A percentile compares a stretch with the other conserved stretches of the same genome.
These are phyloP conservation scores for Auriscalpium microsporum DNA, from an alignment of 768 basidiomycete species.

Conservation along the genomic window DNA sequence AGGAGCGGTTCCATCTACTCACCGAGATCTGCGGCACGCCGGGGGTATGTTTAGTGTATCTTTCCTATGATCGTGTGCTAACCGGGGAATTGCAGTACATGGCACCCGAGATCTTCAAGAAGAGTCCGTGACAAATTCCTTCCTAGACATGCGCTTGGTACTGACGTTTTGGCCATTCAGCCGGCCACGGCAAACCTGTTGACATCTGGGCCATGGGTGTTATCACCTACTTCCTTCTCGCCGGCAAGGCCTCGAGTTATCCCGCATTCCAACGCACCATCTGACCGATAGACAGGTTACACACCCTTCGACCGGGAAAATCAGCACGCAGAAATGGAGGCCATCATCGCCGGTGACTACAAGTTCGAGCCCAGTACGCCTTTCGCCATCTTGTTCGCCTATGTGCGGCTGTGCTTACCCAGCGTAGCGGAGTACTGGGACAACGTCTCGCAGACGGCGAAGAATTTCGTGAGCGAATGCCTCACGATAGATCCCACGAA, in stretches of 20 bases:
- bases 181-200: conserved; percentile 90
- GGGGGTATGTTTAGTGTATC: conserved; percentile 40
- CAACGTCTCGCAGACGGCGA: conserved; percentile 75
- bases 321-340: conserved; percentile 86
- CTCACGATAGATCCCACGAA: conserved; percentile 74
- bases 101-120: conserved; percentile 95
- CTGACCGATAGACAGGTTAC: conserved; percentile 45
- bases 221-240: conserved; percentile 93
- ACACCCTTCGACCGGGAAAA: conserved; percentile 95
- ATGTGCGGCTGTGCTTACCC: neutral
- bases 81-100: conserved; percentile 49
- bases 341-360: conserved; percentile 89
- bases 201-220: conserved; percentile 98
- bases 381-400: neutral
- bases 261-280: neutral
- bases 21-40: conserved; percentile 97
- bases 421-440: conserved; percentile 71
- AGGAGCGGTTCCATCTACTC: conserved; percentile 76
- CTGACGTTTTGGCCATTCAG: conserved; percentile 25
- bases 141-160: neutral
- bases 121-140: conserved; percentile 46
- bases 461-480: conserved; percentile 74
- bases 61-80: neutral
- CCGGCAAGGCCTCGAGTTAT: conserved; percentile 29
- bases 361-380: conserved; percentile 66